phyloP scores from a whole-genome alignment of 352 stramenopile species.

The Globisporangium nagaii region DNA sequence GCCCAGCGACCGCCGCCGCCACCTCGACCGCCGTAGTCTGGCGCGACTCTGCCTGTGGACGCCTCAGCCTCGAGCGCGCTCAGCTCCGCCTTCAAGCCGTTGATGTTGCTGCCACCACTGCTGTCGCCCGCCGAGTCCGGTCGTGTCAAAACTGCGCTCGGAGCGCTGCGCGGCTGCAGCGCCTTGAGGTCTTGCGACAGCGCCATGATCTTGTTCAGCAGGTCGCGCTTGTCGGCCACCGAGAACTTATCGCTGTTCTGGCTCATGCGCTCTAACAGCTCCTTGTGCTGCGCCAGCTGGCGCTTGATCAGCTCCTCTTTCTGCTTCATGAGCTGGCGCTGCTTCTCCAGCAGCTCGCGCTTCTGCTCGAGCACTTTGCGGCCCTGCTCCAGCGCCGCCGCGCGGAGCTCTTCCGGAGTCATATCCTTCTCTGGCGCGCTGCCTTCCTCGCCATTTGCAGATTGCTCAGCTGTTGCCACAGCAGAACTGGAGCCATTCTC shows the following conservation, averaged over 20 bases:
- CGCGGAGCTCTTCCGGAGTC: slow-evolving; percentile 67
- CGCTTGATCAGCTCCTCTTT: slow-evolving; percentile 79
- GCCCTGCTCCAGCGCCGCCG: slow-evolving; percentile 71
- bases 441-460: slow-evolving; percentile 16
- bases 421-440: slow-evolving; percentile 43
- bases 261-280: slow-evolving; percentile 79
- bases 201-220: slow-evolving; percentile 81
- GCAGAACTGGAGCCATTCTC: background rate
- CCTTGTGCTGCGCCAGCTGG: slow-evolving; percentile 76
- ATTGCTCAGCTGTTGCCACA: background rate
- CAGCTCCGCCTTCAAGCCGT: slow-evolving; percentile 58
- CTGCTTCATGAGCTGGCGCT: slow-evolving; percentile 77
- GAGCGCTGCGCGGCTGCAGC: slow-evolving; percentile 25
- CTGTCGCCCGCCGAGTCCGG: slow-evolving; percentile 4
- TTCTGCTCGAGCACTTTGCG: slow-evolving; percentile 82
- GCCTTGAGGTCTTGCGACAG: slow-evolving; percentile 67
- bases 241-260: slow-evolving; percentile 67
- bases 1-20: slow-evolving; percentile 28
- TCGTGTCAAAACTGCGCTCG: slow-evolving; percentile 1
- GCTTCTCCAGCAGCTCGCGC: slow-evolving; percentile 81
- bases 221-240: slow-evolving; percentile 60
- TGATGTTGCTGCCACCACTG: slow-evolving; percentile 33
- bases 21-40: slow-evolving; percentile 19
- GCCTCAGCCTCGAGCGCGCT: slow-evolving; percentile 58
- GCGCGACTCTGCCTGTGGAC: slow-evolving; percentile 12